These are phyloP conservation scores for Penicillium expansum DNA, from an alignment of 2,329 filamentous ascomycete species.

Conservation along the genomic window DNA sequence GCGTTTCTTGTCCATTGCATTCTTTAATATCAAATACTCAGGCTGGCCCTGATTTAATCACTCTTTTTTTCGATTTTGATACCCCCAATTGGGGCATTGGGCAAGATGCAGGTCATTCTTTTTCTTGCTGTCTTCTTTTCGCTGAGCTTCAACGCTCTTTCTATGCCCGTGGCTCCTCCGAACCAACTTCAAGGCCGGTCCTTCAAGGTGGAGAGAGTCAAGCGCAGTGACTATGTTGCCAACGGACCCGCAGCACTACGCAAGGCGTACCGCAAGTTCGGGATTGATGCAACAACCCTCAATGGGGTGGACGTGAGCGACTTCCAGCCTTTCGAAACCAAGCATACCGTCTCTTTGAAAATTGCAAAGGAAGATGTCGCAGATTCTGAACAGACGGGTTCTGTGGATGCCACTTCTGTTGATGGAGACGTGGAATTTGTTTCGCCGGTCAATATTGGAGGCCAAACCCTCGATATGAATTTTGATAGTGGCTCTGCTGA, in stretches of 20 bases:
- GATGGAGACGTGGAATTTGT: slow-evolving; percentile 68
- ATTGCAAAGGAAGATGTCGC: slow-evolving; percentile 25
- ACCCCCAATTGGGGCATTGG: background rate
- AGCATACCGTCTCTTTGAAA: slow-evolving; percentile 24
- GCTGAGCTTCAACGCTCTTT: slow-evolving; percentile 34
- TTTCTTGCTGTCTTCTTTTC: slow-evolving; percentile 30
- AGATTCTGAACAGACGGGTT: slow-evolving; percentile 46
- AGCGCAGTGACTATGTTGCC: slow-evolving; percentile 55
- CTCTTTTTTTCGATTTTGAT: slow-evolving; percentile 6
- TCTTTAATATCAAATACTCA: slow-evolving; percentile 1
- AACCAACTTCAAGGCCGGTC: slow-evolving; percentile 41
- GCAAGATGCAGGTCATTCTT: slow-evolving; percentile 30
- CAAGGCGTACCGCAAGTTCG: slow-evolving; percentile 68
- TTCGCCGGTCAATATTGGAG: slow-evolving; percentile 66
- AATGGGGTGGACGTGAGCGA: slow-evolving; percentile 35
- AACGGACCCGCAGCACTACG: slow-evolving; percentile 62
- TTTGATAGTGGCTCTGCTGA: slow-evolving; percentile 76
- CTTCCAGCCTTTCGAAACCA: slow-evolving; percentile 32
- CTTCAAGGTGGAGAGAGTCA: slow-evolving; percentile 60
- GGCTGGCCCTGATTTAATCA: slow-evolving; percentile 18
- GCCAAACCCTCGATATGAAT: slow-evolving; percentile 65
- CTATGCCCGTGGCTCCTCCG: slow-evolving; percentile 30
- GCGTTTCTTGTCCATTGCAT: background rate
- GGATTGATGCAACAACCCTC: slow-evolving; percentile 50
- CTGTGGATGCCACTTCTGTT: slow-evolving; percentile 64